phyloP scores from a whole-genome alignment of 139 green algal species.

The Coelastrella sp. region DNA sequence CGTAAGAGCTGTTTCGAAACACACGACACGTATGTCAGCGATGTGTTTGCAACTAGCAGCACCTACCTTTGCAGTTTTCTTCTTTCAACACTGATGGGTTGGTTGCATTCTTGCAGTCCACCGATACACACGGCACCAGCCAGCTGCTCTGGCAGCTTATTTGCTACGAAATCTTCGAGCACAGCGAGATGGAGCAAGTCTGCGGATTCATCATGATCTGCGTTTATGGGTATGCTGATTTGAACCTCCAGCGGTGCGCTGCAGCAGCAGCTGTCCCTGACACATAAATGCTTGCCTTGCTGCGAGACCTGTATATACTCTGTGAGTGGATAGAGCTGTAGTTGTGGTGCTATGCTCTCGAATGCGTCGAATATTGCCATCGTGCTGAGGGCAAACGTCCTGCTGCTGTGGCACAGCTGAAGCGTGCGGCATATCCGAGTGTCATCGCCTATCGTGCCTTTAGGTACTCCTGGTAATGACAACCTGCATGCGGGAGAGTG shows the following conservation, averaged over 20 bases:
- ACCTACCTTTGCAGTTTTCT: conserved; percentile 18
- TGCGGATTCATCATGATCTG: background rate
- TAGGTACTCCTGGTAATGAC: background rate
- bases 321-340: background rate
- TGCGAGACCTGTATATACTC: background rate
- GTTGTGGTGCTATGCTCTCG: background rate
- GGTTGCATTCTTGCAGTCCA: background rate
- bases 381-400: background rate
- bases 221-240: background rate
- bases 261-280: conserved; percentile 17
- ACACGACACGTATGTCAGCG: background rate
- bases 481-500: background rate
- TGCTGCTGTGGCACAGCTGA: conserved; percentile 7
- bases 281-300: background rate
- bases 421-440: background rate
- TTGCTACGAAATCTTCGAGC: background rate
- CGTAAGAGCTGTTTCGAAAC: background rate
- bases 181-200: background rate
- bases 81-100: background rate
- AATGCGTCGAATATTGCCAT: conserved; percentile 1
- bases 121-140: background rate
- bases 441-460: no score
- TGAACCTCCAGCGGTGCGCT: conserved; percentile 12
- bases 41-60: background rate
- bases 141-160: background rate